Evolutionary conservation across 345 rosid genomes (phyloP).

Genomic region (Bruguiera parviflora): DNA sequence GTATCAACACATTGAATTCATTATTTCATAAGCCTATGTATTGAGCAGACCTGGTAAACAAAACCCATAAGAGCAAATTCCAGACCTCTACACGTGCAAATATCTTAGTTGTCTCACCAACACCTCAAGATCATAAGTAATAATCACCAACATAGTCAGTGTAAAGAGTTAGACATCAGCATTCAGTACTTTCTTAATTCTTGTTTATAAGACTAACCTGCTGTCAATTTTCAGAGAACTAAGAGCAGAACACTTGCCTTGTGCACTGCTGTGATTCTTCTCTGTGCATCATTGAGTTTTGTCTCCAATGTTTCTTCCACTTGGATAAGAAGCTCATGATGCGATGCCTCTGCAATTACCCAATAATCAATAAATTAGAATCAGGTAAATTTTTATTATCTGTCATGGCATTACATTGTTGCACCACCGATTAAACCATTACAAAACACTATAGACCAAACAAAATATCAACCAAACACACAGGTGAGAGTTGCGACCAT

Average conservation of each 20-base stretch:
- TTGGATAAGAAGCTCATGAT: conserved; percentile 60
- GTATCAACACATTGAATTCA: conserved; percentile 1
- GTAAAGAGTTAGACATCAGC: neutral
- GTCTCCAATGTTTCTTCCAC: conserved; percentile 60
- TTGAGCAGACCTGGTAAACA: neutral
- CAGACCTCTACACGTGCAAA: neutral
- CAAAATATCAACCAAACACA: no score
- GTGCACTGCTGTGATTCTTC: conserved; percentile 52
- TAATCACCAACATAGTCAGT: neutral
- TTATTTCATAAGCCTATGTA: conserved; percentile 3
- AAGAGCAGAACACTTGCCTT: conserved; percentile 52
- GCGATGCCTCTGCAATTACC: conserved; percentile 57
- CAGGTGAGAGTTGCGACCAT: neutral
- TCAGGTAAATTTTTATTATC: neutral
- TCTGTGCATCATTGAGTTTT: conserved; percentile 58
- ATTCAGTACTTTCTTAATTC: neutral
- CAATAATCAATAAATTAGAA: neutral
- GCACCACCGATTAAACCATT: neutral
- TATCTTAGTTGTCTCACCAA: neutral
- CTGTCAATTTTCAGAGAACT: neutral
- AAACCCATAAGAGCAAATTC: neutral
- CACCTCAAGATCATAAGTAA: neutral
- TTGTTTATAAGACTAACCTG: neutral
- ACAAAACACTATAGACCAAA: no score
- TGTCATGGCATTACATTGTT: neutral